Percentiles rank a stretch among this genome's conserved stretches.
phyloP scores from a whole-genome alignment of 2,329 filamentous ascomycete genomes.

The Paraconiothyrium brasiliense region DNA sequence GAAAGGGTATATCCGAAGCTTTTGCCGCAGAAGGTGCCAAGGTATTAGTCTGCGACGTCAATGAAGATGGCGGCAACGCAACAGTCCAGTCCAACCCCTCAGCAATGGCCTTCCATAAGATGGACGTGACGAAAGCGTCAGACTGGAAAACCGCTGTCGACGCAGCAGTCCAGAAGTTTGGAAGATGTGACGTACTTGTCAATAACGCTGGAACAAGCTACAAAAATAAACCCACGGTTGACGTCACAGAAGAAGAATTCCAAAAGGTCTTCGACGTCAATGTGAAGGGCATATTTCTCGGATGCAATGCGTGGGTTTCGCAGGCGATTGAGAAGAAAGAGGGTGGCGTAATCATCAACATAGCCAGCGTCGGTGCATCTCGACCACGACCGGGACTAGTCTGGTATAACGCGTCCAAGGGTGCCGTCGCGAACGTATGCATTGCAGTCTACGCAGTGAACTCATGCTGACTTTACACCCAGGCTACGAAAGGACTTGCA shows the following conservation, averaged over 20 bases:
- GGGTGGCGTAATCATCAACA: slow-evolving; percentile 70
- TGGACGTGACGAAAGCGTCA: slow-evolving; percentile 63
- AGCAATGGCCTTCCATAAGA: slow-evolving; percentile 47
- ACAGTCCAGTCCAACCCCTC: slow-evolving; percentile 55
- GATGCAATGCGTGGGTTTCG: slow-evolving; percentile 67
- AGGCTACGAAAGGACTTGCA: slow-evolving; percentile 71
- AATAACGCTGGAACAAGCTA: slow-evolving; percentile 70
- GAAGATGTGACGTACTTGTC: slow-evolving; percentile 67
- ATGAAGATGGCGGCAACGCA: slow-evolving; percentile 61
- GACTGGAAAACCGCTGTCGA: slow-evolving; percentile 65
- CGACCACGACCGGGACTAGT: slow-evolving; percentile 65
- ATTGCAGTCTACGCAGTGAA: slow-evolving; percentile 1
- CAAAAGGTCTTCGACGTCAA: slow-evolving; percentile 74
- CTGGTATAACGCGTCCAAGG: slow-evolving; percentile 18
- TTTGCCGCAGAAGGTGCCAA: slow-evolving; percentile 68
- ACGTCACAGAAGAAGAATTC: slow-evolving; percentile 73
- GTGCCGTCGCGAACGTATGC: slow-evolving; percentile 38
- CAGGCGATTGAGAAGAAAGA: slow-evolving; percentile 67
- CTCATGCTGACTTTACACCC: not conserved
- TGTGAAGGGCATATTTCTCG: slow-evolving; percentile 72
- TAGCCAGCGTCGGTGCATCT: slow-evolving; percentile 71
- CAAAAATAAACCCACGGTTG: slow-evolving; percentile 63
- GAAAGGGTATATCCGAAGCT: slow-evolving; percentile 67
- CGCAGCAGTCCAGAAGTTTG: slow-evolving; percentile 61
- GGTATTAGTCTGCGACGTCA: slow-evolving; percentile 71